These are phyloP conservation scores for Malassezia yamatoensis DNA, from an alignment of 1,284 basidiomycete species.

Conservation along the genomic window DNA sequence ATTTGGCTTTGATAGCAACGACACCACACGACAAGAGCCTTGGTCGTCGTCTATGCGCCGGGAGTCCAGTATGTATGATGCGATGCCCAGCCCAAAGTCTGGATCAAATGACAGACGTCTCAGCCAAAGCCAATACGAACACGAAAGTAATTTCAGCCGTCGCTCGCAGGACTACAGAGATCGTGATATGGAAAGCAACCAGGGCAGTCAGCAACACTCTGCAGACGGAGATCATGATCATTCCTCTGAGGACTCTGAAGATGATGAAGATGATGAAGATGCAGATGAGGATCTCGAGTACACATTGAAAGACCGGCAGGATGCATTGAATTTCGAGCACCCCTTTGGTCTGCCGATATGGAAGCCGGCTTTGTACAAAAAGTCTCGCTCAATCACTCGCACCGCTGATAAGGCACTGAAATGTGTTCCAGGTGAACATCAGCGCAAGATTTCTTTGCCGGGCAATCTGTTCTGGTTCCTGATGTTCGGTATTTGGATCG, in stretches of 20 bases:
- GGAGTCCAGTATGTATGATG: too few species aligned
- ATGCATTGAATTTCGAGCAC: conserved; percentile 92
- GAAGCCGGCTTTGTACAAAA: conserved; percentile 99
- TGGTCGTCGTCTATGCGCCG: not conserved
- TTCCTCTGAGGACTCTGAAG: not conserved
- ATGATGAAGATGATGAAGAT: conserved; percentile 19
- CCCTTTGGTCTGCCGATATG: conserved; percentile 98
- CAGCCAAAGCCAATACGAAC: not conserved
- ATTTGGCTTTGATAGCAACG: not conserved
- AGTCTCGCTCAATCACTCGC: conserved; percentile 87
- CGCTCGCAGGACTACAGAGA: not conserved
- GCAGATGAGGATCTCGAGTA: conserved; percentile 61
- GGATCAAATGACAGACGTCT: not conserved
- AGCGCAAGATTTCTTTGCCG: conserved; percentile 75
- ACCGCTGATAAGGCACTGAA: conserved; percentile 91
- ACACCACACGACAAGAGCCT: not conserved
- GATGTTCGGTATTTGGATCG: conserved; percentile 77
- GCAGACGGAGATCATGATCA: not conserved
- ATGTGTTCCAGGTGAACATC: conserved; percentile 77
- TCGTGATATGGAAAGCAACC: not conserved
- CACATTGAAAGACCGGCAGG: conserved; percentile 90
- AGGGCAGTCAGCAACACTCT: not conserved
- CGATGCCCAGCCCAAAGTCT: not conserved
- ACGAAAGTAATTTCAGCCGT: not conserved
- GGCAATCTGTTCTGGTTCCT: conserved; percentile 81